Percentiles rank a stretch among this genome's conserved stretches.
phyloP scores from a whole-genome alignment of 1,284 basidiomycete species.

The Inonotus hispidus region DNA sequence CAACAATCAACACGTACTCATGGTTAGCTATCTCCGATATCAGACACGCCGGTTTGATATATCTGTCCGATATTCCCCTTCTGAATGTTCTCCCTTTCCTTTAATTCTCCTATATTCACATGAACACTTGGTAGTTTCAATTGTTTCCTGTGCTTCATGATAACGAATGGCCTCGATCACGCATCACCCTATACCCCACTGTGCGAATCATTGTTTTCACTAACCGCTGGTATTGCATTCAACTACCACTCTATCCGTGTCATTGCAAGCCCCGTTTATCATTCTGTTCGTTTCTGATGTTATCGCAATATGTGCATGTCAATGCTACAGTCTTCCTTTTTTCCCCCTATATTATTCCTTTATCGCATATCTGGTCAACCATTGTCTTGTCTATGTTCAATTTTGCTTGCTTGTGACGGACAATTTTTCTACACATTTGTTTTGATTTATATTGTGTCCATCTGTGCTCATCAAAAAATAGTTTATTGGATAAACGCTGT shows the following conservation, averaged over 20 bases:
- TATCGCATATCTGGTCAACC: not conserved
- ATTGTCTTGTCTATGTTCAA: not conserved
- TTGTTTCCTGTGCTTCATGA: not conserved
- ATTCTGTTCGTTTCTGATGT: not conserved
- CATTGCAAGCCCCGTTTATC: not conserved
- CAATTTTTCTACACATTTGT: not conserved
- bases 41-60: not conserved
- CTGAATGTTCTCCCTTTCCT: too few species aligned
- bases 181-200: not conserved
- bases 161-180: conserved; percentile 1
- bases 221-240: not conserved
- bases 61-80: not conserved
- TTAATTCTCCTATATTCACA: not conserved
- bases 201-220: not conserved
- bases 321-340: not conserved
- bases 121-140: not conserved
- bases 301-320: not conserved
- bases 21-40: not conserved
- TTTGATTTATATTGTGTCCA: not conserved
- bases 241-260: not conserved
- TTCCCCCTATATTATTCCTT: conserved; percentile 5
- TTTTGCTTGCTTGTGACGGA: not conserved
- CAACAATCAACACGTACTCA: not conserved
- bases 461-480: not conserved
- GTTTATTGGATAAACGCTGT: not conserved